phyloP scores from a whole-genome alignment of 2,329 filamentous ascomycete species.

The Moelleriella libera region DNA sequence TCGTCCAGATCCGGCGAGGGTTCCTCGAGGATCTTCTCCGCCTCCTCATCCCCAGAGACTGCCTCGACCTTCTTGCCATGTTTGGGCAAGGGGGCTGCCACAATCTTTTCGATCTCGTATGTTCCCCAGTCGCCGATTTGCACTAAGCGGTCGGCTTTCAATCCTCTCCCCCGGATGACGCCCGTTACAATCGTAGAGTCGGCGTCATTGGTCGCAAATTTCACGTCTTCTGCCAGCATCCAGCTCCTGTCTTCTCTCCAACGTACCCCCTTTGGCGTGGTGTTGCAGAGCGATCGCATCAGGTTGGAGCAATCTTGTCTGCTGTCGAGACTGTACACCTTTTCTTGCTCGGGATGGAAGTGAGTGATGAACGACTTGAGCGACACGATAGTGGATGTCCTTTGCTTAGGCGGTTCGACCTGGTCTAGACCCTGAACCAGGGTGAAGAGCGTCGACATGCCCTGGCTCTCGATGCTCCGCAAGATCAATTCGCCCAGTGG shows the following conservation, averaged over 20 bases:
- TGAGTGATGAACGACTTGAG: constrained; percentile 87
- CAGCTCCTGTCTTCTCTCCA: constrained; percentile 95
- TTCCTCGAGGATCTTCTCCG: constrained; percentile 47
- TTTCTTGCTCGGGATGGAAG: constrained; percentile 87
- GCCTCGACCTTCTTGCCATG: constrained; percentile 51
- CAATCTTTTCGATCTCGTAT: constrained; percentile 84
- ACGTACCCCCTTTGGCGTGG: constrained; percentile 80
- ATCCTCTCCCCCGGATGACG: constrained; percentile 66
- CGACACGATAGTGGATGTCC: constrained; percentile 62
- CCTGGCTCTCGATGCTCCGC: constrained; percentile 80
- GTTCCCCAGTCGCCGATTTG: constrained; percentile 91
- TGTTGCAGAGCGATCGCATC: constrained; percentile 81
- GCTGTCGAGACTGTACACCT: constrained; percentile 76
- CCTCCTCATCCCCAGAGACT: constrained; percentile 45
- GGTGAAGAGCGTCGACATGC: constrained; percentile 82
- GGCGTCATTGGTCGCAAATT: constrained; percentile 48
- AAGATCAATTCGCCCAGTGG: constrained; percentile 73
- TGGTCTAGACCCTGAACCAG: constrained; percentile 68
- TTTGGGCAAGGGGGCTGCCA: constrained; percentile 53
- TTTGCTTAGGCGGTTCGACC: constrained; percentile 67
- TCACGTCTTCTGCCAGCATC: constrained; percentile 77
- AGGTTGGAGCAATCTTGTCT: constrained; percentile 85
- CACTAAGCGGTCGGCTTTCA: constrained; percentile 82
- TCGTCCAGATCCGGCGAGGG: constrained; percentile 75
- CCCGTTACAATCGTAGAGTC: constrained; percentile 67